Evolutionary conservation across 371 early-diverging fungal genomes (phyloP).

Genomic region (Circinella umbellata): DNA sequence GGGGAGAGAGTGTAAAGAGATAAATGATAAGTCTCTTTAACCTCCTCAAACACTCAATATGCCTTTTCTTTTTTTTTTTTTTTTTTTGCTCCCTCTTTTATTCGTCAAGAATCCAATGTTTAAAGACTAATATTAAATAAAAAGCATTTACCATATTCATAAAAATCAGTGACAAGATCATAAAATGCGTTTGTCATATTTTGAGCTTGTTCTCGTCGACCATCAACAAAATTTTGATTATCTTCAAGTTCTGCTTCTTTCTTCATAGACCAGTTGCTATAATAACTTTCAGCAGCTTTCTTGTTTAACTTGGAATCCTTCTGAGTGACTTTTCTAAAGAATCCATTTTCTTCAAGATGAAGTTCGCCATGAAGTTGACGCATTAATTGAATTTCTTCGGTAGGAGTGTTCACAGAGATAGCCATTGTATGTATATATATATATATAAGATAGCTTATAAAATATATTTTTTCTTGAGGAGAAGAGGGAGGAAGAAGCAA

Average conservation of each 20-base stretch:
- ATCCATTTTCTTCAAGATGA: slow-evolving; percentile 38
- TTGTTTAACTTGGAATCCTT: slow-evolving; percentile 59
- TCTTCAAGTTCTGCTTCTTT: slow-evolving; percentile 29
- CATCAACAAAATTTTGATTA: slow-evolving; percentile 34
- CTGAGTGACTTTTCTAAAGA: slow-evolving; percentile 48
- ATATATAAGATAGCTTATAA: neutral
- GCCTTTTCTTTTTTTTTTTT: too few relatives aligned
- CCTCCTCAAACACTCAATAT: too few relatives aligned
- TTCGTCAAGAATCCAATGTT: too few relatives aligned
- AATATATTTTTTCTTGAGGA: neutral
- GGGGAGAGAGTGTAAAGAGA: too few relatives aligned
- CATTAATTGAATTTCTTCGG: slow-evolving; percentile 42
- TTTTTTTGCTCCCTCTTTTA: too few relatives aligned
- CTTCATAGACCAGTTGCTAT: slow-evolving; percentile 42
- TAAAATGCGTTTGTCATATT: slow-evolving; percentile 69
- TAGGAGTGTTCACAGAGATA: slow-evolving; percentile 24
- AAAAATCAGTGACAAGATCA: slow-evolving; percentile 68
- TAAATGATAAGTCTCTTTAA: too few relatives aligned
- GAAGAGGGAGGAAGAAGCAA: neutral
- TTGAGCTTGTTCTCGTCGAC: slow-evolving; percentile 54
- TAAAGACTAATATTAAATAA: neutral
- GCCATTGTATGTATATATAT: slow-evolving; percentile 26
- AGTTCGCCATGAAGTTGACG: slow-evolving; percentile 44
- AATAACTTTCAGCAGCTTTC: slow-evolving; percentile 41
- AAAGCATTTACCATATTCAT: slow-evolving; percentile 58